Conservation (phyloP, 345 rosid genomes). For the Rhodomyrtus tomentosa region DNA sequence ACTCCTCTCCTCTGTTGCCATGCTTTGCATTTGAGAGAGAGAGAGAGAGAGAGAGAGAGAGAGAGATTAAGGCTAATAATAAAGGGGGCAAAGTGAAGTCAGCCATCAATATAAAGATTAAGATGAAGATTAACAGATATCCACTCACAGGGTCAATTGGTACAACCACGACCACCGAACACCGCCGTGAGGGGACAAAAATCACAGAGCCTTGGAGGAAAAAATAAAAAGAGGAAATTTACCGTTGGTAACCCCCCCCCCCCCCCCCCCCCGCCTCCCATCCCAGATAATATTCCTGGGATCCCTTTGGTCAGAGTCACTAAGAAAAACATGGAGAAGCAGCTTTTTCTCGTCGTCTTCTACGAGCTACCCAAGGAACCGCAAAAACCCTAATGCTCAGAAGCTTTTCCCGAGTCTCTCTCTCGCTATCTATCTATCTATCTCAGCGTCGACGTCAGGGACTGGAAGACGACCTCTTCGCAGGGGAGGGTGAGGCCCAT, state of each 20-base stretch:
- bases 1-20: neutral
- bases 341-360: neutral
- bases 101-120: too few relatives aligned
- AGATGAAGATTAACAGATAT: neutral
- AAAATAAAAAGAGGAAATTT: too few relatives aligned
- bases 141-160: neutral
- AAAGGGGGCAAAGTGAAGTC: neutral
- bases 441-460: constrained; percentile 21
- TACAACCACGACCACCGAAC: neutral
- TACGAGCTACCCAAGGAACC: neutral
- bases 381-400: neutral
- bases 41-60: neutral
- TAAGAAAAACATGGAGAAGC: neutral
- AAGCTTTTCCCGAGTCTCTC: neutral
- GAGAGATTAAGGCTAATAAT: neutral
- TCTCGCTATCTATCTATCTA: neutral
- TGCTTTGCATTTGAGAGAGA: neutral
- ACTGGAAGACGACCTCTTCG: constrained; percentile 33
- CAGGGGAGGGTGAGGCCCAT: constrained; percentile 48
- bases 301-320: neutral
- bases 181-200: neutral
- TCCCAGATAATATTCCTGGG: neutral
- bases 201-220: neutral
- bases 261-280: too few relatives aligned
- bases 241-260: neutral